phyloP scores from a whole-genome alignment of 2,329 filamentous ascomycete genomes.

The Alternaria conjuncta region DNA sequence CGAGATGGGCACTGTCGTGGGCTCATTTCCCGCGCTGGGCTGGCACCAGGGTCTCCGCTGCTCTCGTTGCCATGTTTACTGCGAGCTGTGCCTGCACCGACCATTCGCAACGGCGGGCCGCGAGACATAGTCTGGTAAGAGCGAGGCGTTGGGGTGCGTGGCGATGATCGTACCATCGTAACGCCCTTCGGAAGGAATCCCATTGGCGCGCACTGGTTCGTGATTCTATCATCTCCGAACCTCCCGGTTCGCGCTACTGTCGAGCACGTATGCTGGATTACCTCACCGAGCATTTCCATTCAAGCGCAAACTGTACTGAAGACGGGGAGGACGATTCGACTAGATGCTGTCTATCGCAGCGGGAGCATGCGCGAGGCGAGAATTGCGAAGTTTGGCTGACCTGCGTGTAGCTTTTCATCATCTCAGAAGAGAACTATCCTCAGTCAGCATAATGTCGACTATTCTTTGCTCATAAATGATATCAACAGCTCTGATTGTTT shows the following conservation, averaged over 20 bases:
- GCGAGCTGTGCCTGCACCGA: not conserved
- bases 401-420: not conserved
- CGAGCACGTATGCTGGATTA: not conserved
- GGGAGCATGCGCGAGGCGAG: not conserved
- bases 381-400: not conserved
- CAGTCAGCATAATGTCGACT: not conserved
- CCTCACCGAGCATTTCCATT: not conserved
- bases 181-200: constrained; percentile 4
- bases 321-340: not conserved
- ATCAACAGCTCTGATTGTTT: too few species aligned
- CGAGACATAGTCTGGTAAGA: constrained; percentile 2
- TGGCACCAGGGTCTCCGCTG: constrained; percentile 6
- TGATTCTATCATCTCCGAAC: not conserved
- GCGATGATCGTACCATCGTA: constrained; percentile 4
- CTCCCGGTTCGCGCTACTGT: constrained; percentile 2
- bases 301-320: not conserved
- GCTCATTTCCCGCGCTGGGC: not conserved
- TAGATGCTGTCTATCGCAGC: not conserved
- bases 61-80: constrained; percentile 5
- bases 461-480: not conserved
- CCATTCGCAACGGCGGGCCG: constrained; percentile 9
- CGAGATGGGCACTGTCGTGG: not conserved
- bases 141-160: constrained; percentile 6
- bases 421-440: not conserved
- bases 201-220: constrained; percentile 7